Evolutionary conservation across 2,329 filamentous ascomycete species (phyloP).

Genomic region (Diplodia mutila): DNA sequence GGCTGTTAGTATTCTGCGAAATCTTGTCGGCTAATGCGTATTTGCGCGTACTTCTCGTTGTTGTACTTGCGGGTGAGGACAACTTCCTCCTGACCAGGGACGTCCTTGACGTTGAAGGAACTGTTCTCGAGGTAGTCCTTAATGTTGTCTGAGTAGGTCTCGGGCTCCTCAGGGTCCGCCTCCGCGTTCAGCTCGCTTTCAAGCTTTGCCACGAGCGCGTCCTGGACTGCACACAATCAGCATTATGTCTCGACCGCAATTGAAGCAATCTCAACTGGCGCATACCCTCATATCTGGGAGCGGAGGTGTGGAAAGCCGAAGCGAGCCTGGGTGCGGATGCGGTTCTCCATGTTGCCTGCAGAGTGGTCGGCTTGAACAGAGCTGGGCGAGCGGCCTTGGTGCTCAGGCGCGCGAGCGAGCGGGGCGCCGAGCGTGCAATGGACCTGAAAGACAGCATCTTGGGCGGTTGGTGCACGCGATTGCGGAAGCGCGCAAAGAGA

Average conservation of each 20-base stretch:
- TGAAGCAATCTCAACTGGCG: conserved; percentile 27
- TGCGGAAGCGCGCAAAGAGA: conserved; percentile 5
- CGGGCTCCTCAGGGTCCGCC: conserved; percentile 53
- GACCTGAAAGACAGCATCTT: conserved; percentile 52
- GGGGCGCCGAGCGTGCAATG: conserved; percentile 50
- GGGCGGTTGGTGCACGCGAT: conserved; percentile 23
- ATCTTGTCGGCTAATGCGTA: background rate
- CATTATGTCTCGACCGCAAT: background rate
- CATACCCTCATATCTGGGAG: conserved; percentile 37
- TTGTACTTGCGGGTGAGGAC: conserved; percentile 79
- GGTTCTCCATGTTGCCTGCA: conserved; percentile 41
- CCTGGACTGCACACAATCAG: conserved; percentile 53
- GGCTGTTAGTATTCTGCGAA: conserved; percentile 16
- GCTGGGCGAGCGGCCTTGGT: conserved; percentile 41
- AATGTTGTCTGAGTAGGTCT: conserved; percentile 74
- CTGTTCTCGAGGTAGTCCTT: conserved; percentile 88
- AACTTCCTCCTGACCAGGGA: conserved; percentile 83
- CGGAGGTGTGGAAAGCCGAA: conserved; percentile 50
- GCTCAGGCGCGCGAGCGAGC: conserved; percentile 47
- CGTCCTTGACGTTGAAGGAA: conserved; percentile 79
- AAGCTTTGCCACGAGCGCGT: conserved; percentile 85
- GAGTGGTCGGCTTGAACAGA: conserved; percentile 38
- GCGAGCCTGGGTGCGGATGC: conserved; percentile 38
- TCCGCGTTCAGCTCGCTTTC: conserved; percentile 71
- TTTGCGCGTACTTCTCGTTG: conserved; percentile 78